Evolutionary conservation across 2,329 filamentous ascomycete genomes (phyloP).

Genomic region (Aspergillus fijiensis): DNA sequence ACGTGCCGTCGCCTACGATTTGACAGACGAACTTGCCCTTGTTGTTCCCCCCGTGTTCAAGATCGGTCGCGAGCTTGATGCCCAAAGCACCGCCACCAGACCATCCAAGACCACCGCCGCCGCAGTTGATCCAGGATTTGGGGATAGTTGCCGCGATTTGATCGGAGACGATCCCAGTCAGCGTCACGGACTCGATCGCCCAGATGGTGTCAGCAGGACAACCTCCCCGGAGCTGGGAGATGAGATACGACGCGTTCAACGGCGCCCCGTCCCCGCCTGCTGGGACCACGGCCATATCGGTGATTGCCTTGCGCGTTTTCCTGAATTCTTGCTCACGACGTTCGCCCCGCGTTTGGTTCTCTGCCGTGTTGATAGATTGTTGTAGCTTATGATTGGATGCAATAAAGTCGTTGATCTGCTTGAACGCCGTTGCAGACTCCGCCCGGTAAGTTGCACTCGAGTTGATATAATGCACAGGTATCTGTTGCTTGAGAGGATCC

Average conservation of each 20-base stretch:
- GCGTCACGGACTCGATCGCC: slow-evolving; percentile 76
- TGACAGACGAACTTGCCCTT: slow-evolving; percentile 62
- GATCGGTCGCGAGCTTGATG: slow-evolving; percentile 68
- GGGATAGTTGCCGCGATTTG: slow-evolving; percentile 68
- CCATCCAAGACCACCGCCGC: slow-evolving; percentile 78
- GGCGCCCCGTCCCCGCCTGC: slow-evolving; percentile 56
- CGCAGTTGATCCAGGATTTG: slow-evolving; percentile 77
- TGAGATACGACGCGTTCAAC: slow-evolving; percentile 61
- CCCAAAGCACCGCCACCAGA: slow-evolving; percentile 73
- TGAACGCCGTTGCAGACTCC: slow-evolving; percentile 63
- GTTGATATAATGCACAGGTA: slow-evolving; percentile 70
- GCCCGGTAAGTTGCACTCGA: slow-evolving; percentile 66
- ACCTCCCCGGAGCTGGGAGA: slow-evolving; percentile 55
- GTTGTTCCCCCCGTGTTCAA: slow-evolving; percentile 47
- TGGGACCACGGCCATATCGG: slow-evolving; percentile 55
- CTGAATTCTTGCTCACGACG: slow-evolving; percentile 59
- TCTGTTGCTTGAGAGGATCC: slow-evolving; percentile 69
- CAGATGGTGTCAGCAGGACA: slow-evolving; percentile 69
- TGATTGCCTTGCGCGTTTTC: slow-evolving; percentile 60
- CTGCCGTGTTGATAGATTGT: slow-evolving; percentile 42
- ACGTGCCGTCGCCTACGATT: slow-evolving; percentile 68
- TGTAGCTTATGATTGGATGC: slow-evolving; percentile 46
- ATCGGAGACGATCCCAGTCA: slow-evolving; percentile 65
- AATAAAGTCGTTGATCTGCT: slow-evolving; percentile 67
- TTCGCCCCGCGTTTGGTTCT: slow-evolving; percentile 51